phyloP scores from a whole-genome alignment of 2,329 filamentous ascomycete genomes.

The Talaromyces sp. region DNA sequence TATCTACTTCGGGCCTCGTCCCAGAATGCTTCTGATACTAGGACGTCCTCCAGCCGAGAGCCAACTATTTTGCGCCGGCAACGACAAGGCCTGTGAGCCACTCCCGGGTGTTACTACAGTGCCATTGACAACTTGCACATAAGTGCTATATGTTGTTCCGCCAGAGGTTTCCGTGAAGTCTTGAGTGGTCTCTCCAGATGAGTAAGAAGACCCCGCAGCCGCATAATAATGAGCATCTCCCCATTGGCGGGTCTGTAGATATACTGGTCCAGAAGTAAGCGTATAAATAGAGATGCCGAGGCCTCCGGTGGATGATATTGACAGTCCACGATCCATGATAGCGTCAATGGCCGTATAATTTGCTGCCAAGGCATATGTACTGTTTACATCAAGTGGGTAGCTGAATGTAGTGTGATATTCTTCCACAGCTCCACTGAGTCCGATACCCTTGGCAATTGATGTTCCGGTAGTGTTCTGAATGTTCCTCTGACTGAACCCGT shows the following conservation, averaged over 20 bases:
- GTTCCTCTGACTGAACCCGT: slow-evolving; percentile 52
- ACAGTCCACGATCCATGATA: slow-evolving; percentile 46
- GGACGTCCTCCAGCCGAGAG: slow-evolving; percentile 14
- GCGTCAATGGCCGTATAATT: slow-evolving; percentile 48
- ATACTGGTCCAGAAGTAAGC: slow-evolving; percentile 38
- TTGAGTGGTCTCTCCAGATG: slow-evolving; percentile 26
- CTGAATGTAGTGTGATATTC: slow-evolving; percentile 40
- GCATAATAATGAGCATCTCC: slow-evolving; percentile 27
- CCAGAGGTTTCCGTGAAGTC: slow-evolving; percentile 21
- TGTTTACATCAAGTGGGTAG: slow-evolving; percentile 59
- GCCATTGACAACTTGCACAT: slow-evolving; percentile 25
- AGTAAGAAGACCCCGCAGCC: slow-evolving; percentile 22
- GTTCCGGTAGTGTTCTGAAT: slow-evolving; percentile 49
- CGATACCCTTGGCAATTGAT: slow-evolving; percentile 23
- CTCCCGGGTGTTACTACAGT: slow-evolving; percentile 21
- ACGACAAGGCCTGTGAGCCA: slow-evolving; percentile 1
- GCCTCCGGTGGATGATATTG: slow-evolving; percentile 38
- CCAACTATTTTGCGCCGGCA: slow-evolving; percentile 1
- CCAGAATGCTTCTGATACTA: slow-evolving; percentile 31
- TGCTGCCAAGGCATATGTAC: slow-evolving; percentile 44
- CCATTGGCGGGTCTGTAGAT: slow-evolving; percentile 25
- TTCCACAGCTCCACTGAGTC: slow-evolving; percentile 31
- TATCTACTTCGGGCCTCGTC: slow-evolving; percentile 27
- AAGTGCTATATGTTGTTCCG: slow-evolving; percentile 21
- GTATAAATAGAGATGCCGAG: slow-evolving; percentile 55